phyloP scores from a whole-genome alignment of 78 protist species.

The Paratrimastix pyriformis region DNA sequence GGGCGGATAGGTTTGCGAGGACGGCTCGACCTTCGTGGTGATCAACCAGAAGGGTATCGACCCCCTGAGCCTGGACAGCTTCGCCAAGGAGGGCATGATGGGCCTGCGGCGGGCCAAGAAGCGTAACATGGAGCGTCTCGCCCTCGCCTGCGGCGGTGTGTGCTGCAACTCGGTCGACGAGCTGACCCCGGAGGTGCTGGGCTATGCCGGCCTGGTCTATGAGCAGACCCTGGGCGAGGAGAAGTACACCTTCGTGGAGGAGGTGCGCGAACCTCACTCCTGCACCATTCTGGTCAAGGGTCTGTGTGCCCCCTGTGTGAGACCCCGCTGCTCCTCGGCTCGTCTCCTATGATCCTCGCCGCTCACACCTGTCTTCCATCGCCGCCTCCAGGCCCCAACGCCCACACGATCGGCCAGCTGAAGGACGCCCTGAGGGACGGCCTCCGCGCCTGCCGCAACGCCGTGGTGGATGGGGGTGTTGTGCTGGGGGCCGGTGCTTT shows the following conservation, averaged over 20 bases:
- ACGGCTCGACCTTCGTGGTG: constrained; percentile 63
- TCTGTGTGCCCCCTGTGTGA: background rate
- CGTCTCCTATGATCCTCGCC: no score
- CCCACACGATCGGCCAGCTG: constrained; percentile 89
- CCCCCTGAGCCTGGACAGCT: constrained; percentile 88
- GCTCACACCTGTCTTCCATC: no score
- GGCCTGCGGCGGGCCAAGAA: constrained; percentile 96
- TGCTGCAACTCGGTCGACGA: constrained; percentile 89
- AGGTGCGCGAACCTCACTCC: constrained; percentile 75
- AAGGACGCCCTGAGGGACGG: constrained; percentile 99
- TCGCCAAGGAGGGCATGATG: constrained; percentile 86
- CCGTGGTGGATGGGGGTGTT: constrained; percentile 74
- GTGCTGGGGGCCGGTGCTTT: constrained; percentile 96
- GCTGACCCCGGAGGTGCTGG: constrained; percentile 63
- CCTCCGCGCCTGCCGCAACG: constrained; percentile 91
- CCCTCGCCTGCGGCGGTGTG: constrained; percentile 79
- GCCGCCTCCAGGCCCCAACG: constrained; percentile 73
- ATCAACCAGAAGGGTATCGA: constrained; percentile 99
- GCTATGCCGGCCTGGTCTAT: constrained; percentile 83
- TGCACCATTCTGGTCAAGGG: constrained; percentile 92
- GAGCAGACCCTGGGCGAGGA: constrained; percentile 92
- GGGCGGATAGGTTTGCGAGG: constrained; percentile 43
- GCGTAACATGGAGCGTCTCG: constrained; percentile 90
- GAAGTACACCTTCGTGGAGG: constrained; percentile 98
- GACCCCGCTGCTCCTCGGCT: no score